Evolutionary conservation across 23 red algal genomes (phyloP).

Genomic region (Pyropia haitanensis): DNA sequence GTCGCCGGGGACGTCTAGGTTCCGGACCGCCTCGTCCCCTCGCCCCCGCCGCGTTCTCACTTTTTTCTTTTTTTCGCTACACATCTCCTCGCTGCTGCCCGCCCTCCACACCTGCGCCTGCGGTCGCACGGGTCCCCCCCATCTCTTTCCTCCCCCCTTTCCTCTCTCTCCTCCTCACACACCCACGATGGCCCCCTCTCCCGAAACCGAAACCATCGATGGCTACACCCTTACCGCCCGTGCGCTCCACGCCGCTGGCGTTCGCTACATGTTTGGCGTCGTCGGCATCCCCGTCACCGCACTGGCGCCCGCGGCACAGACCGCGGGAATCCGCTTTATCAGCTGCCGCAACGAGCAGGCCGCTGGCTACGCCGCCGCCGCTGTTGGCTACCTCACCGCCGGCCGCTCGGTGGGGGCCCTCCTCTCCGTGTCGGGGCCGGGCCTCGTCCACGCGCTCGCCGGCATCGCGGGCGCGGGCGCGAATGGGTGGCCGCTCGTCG

Average conservation of each 20-base stretch:
- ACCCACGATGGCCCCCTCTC: too few species aligned
- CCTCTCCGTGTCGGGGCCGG: constrained; percentile 10
- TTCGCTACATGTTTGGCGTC: constrained; percentile 8
- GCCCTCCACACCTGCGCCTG: too few species aligned
- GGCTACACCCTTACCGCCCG: constrained; percentile 3
- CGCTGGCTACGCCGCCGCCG: constrained; percentile 10
- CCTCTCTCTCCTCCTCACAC: too few species aligned
- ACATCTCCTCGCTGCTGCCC: too few species aligned
- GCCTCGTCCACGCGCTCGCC: constrained; percentile 8
- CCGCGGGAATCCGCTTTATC: constrained; percentile 7
- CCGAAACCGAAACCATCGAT: too few species aligned
- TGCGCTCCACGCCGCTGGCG: not conserved
- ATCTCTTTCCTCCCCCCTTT: too few species aligned
- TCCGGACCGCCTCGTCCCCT: too few species aligned
- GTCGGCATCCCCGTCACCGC: constrained; percentile 11
- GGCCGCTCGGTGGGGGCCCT: not conserved
- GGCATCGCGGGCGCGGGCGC: not conserved
- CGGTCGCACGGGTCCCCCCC: too few species aligned
- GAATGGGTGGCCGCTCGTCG: too few species aligned
- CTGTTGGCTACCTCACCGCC: not conserved
- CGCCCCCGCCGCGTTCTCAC: too few species aligned
- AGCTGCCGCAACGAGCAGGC: constrained; percentile 5
- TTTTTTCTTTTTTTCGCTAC: too few species aligned
- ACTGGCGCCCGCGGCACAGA: constrained; percentile 3
- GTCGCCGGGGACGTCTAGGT: too few species aligned